Evolutionary conservation across 2,329 filamentous ascomycete genomes (phyloP), one percentile per base, ranked within the genome.

Genomic region (Phaeosphaeria sp.): DNA sequence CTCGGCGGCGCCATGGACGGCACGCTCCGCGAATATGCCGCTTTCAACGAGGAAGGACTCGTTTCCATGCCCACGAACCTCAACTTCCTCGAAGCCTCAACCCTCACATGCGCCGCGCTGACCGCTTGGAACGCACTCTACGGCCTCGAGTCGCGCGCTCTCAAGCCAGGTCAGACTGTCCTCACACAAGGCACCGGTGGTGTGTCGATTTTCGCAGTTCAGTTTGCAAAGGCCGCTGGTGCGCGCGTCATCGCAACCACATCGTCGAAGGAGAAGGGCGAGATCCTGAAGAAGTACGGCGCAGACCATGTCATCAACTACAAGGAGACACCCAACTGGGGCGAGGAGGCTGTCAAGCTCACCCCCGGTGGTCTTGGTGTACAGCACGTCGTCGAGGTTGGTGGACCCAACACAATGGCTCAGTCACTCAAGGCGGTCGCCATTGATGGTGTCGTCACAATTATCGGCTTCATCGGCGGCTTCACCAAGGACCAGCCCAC

Each of bases 171-270:
- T 5, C 71, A 78, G 17, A 79, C 72, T 51, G 87, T 91, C 2
- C 80, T 91, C 33, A 87, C 87, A 1, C 87, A 91, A 74, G 89
- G 89, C n/a, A 91, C 88, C 0, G 89, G 89, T 20, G 89, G 89
- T 56, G 89, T 91, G 7, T 86, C 83, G 60, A 81, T 90, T 58
- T 89, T 89, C 57, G 88, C 83, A 3, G 73, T 90, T n/a, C 88
- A 79, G 60, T 82, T 83, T 57, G 81, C 81, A 27, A 81, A 82
- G 56, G 83, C 84, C 0, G 80, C 80, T 0, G 85, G 84, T 25
- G 86, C 85, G 0, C 80, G 72, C 6, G 84, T 88, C 50, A 85
- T 88, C 53, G 83, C 85, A 0, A 87, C 85, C 0, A 87, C 85
- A 0, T 85, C 82, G 1, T 82, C 81, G 0, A 66, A 74, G 0